Evolutionary conservation across 768 basidiomycete species (phyloP).

Genomic region (Tylopilus vinaceipallidus): DNA sequence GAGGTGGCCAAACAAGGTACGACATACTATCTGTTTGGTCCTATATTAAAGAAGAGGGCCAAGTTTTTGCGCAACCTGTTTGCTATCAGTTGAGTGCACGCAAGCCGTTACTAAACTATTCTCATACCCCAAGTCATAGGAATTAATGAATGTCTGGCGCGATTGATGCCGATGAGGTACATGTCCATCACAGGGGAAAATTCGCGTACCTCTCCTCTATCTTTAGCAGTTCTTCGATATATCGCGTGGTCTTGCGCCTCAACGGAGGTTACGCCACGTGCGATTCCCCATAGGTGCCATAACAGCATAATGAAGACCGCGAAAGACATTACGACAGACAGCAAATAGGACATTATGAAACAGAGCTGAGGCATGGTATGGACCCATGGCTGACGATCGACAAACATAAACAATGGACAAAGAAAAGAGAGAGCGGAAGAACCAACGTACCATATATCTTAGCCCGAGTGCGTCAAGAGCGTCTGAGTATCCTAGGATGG

Average conservation of each 20-base stretch:
- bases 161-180: neutral
- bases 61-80: constrained; percentile 60
- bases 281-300: constrained; percentile 73
- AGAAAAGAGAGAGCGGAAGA: neutral
- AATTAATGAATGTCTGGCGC: constrained; percentile 76
- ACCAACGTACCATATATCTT: constrained; percentile 39
- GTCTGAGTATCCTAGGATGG: constrained; percentile 59
- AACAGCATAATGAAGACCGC: constrained; percentile 69
- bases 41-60: constrained; percentile 84
- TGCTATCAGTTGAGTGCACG: neutral
- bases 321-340: constrained; percentile 71
- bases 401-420: neutral
- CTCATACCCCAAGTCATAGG: constrained; percentile 82
- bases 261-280: constrained; percentile 81
- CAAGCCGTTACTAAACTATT: neutral
- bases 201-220: constrained; percentile 61
- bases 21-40: constrained; percentile 77
- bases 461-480: constrained; percentile 60
- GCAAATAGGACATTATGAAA: constrained; percentile 75
- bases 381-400: constrained; percentile 44
- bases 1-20: neutral
- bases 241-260: constrained; percentile 86
- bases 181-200: neutral
- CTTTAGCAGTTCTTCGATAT: constrained; percentile 67
- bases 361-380: constrained; percentile 62